Percentiles rank a stretch among this genome's conserved stretches.
Evolutionary conservation across 83 land plant species (phyloP).

Genomic region (Thuja plicata): DNA sequence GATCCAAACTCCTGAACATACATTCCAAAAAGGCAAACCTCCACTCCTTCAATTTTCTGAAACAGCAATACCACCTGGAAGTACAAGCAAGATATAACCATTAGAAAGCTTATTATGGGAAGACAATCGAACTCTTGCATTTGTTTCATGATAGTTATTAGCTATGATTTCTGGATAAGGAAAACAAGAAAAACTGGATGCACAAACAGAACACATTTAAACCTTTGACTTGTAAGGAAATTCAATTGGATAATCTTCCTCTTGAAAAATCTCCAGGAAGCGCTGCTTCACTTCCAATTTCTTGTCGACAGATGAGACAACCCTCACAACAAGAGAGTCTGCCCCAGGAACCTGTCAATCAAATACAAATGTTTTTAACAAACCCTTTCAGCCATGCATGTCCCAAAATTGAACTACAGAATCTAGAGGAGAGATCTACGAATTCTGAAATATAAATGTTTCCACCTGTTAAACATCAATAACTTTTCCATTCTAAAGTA

Average conservation of each 20-base stretch:
- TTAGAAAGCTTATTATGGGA: background rate
- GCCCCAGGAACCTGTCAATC: slow-evolving; percentile 85
- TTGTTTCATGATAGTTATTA: background rate
- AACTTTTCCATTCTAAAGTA: background rate
- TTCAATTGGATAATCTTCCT: slow-evolving; percentile 92
- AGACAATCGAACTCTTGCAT: background rate
- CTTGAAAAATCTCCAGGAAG: slow-evolving; percentile 90
- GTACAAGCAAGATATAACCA: slow-evolving; percentile 8
- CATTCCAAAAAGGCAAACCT: slow-evolving; percentile 98
- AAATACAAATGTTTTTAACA: background rate
- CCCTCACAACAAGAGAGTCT: slow-evolving; percentile 91
- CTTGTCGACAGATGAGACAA: slow-evolving; percentile 97
- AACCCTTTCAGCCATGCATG: background rate
- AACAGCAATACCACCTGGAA: slow-evolving; percentile 88
- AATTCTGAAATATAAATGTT: background rate
- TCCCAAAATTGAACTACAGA: background rate
- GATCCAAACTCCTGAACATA: slow-evolving; percentile 99
- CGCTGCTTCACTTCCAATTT: slow-evolving; percentile 97
- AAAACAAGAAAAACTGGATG: background rate
- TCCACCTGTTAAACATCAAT: background rate
- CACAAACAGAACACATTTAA: background rate
- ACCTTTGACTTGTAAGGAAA: slow-evolving; percentile 98
- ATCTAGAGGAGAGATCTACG: background rate
- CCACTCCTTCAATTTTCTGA: slow-evolving; percentile 99
- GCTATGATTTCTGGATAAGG: too few relatives aligned